A percentile compares a stretch with the other conserved stretches of the same genome.
phyloP scores from a whole-genome alignment of 768 basidiomycete species.

The Boletus edulis region DNA sequence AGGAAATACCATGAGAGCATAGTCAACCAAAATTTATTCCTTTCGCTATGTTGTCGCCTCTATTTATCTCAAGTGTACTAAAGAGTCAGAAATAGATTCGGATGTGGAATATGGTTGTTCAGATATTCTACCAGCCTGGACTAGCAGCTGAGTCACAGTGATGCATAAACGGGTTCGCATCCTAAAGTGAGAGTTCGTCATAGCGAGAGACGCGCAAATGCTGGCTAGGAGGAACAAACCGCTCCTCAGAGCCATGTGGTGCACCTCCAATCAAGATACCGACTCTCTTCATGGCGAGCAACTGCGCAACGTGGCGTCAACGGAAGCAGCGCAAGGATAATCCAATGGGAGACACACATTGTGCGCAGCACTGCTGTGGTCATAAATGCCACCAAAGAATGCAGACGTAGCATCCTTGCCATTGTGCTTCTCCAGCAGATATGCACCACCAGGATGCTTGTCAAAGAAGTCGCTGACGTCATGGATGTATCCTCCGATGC shows the following conservation, averaged over 20 bases:
- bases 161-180: too few relatives aligned
- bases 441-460: conserved; percentile 85
- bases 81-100: too few relatives aligned
- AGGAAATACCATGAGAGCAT: too few relatives aligned
- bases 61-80: too few relatives aligned
- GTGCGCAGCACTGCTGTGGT: conserved; percentile 80
- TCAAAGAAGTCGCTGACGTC: conserved; percentile 77
- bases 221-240: conserved; percentile 3
- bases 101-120: too few relatives aligned
- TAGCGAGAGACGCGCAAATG: conserved; percentile 2
- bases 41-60: too few relatives aligned
- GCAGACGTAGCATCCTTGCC: conserved; percentile 89
- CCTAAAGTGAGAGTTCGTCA: neutral
- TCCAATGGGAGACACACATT: conserved; percentile 46
- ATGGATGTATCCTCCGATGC: conserved; percentile 88
- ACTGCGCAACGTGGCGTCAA: neutral
- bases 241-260: conserved; percentile 5
- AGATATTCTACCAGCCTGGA: too few relatives aligned
- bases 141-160: too few relatives aligned
- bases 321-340: neutral
- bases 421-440: conserved; percentile 75
- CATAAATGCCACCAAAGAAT: conserved; percentile 88
- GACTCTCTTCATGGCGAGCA: conserved; percentile 12
- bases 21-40: too few relatives aligned
- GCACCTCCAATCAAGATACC: conserved; percentile 7